Evolutionary conservation across 2,329 filamentous ascomycete genomes (phyloP), one percentile per base, ranked within the genome.

Genomic region (Polychaeton citri): DNA sequence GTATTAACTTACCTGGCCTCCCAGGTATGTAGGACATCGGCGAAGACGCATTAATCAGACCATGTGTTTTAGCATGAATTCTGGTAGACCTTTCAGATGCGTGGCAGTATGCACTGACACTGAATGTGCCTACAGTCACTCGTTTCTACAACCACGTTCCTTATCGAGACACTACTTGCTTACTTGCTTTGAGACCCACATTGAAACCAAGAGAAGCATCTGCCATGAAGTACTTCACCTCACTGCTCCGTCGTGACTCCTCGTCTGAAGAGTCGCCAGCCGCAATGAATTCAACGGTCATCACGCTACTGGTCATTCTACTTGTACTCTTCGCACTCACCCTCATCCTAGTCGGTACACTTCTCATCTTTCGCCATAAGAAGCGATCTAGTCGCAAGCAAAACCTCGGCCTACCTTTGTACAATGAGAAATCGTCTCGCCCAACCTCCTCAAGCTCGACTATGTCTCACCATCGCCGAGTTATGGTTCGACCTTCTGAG

Each of bases 231-330:
- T 28, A 28, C 24, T 15, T 28, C 24, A 15, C 12, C 24, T 28
- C 24, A 10, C 12, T 28, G 5, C 24, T 28, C 12, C 12, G 15
- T 12, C 24, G 24, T 15, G 24, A 28, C 24, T 28, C 24, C 15
- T 28, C 24, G 12, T n/a, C n/a, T n/a, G 24, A 28, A 10, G 12
- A 28, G 4, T 28, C 24, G 3, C 15, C 24, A 12, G 10, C 61
- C 39, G 62, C 65, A 48, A 65, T 81, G 47, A 73, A 67, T 42
- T 62, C 63, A 24, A 69, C 72, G 32, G 76, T 81, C 64, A 68
- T 87, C 57, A 77, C 84, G 54, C 73, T 93, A 30, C 66, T 94
- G 55, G 81, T 93, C 49, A 72, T 75, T 39, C 72, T 96, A 37
- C 68, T 96, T 48, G 77, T 79, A 43, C 68, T 98, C 32, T 65